phyloP scores from a whole-genome alignment of 2,329 filamentous ascomycete species.

The Colletotrichum tamarilloi region DNA sequence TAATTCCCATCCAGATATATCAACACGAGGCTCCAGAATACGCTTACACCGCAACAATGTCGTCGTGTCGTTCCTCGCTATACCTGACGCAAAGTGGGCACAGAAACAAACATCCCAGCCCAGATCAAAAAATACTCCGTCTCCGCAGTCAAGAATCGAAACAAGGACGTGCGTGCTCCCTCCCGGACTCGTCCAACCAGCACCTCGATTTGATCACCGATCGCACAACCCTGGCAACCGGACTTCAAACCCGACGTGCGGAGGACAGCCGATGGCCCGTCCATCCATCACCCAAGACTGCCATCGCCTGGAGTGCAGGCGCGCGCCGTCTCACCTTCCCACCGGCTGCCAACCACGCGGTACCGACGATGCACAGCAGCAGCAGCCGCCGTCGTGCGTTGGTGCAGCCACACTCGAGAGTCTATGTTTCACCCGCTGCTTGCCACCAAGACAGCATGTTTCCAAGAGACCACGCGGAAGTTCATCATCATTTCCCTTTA shows the following conservation, averaged over 20 bases:
- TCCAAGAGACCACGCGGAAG: background rate
- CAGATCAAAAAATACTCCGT: constrained; percentile 2
- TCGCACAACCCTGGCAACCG: constrained; percentile 34
- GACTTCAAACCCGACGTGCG: constrained; percentile 2
- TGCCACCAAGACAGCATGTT: background rate
- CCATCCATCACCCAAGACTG: background rate
- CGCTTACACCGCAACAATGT: constrained; percentile 21
- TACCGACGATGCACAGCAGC: constrained; percentile 15
- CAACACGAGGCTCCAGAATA: background rate
- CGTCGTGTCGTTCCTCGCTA: background rate
- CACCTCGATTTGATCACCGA: constrained; percentile 25
- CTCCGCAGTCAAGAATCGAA: constrained; percentile 22
- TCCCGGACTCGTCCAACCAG: constrained; percentile 7
- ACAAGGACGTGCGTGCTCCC: constrained; percentile 22
- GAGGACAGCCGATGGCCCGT: constrained; percentile 11
- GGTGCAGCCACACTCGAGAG: constrained; percentile 29
- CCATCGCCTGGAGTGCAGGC: no score
- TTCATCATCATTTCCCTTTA: background rate
- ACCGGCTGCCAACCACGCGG: constrained; percentile 18
- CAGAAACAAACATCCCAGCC: constrained; percentile 20
- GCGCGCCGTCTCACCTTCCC: constrained; percentile 8
- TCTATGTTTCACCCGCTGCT: constrained; percentile 16
- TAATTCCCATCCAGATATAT: background rate
- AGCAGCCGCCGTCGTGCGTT: constrained; percentile 15
- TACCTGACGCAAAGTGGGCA: constrained; percentile 15